Evolutionary conservation across 2,329 filamentous ascomycete genomes (phyloP).

Genomic region (Sclerotinia glacialis): DNA sequence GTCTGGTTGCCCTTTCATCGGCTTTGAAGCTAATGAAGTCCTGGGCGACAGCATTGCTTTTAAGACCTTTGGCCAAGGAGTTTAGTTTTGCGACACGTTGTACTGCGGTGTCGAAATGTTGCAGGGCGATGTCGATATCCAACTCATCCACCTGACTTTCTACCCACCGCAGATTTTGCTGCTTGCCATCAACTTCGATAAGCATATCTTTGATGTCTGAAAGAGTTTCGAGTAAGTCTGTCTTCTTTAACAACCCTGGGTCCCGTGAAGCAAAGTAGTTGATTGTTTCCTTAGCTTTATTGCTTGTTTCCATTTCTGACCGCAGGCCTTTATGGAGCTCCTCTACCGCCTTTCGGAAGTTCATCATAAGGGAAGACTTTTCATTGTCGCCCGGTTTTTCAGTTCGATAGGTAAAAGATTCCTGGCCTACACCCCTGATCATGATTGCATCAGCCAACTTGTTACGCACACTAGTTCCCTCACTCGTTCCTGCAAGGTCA

Average conservation of each 20-base stretch:
- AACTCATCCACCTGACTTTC: constrained; percentile 93
- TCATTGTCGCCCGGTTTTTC: constrained; percentile 76
- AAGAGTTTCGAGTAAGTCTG: constrained; percentile 73
- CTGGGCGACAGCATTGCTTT: constrained; percentile 82
- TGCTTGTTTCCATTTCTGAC: constrained; percentile 82
- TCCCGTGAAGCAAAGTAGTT: constrained; percentile 82
- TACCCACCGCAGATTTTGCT: constrained; percentile 94
- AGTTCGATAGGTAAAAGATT: constrained; percentile 92
- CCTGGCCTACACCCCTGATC: constrained; percentile 77
- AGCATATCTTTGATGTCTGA: constrained; percentile 82
- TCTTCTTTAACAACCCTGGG: constrained; percentile 72
- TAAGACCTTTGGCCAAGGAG: constrained; percentile 72
- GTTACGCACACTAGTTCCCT: constrained; percentile 55
- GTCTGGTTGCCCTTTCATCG: constrained; percentile 74
- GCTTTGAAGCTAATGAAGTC: constrained; percentile 91
- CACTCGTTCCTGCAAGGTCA: constrained; percentile 70
- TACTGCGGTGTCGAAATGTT: constrained; percentile 83
- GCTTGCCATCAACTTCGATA: constrained; percentile 93
- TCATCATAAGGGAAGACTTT: constrained; percentile 78
- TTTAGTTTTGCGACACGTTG: constrained; percentile 81
- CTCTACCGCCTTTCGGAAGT: constrained; percentile 89
- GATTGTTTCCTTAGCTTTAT: constrained; percentile 79
- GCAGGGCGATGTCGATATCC: constrained; percentile 91
- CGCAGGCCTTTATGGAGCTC: constrained; percentile 83
- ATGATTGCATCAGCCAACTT: constrained; percentile 84